These are phyloP conservation scores for Russula abietina DNA, from an alignment of 768 basidiomycete genomes.

Conservation along the genomic window DNA sequence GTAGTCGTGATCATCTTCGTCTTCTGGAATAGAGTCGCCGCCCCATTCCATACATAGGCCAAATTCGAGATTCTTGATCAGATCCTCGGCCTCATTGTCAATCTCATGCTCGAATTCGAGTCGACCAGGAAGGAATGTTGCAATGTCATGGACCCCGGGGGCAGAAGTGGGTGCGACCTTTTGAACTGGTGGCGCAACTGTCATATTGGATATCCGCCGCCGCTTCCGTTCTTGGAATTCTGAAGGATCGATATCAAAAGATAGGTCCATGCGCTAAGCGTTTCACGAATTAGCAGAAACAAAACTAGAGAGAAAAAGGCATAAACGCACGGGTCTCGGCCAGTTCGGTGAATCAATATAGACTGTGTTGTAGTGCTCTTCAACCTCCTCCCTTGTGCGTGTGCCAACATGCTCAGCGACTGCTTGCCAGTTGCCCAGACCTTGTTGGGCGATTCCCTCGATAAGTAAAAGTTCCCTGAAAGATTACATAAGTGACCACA, in stretches of 20 bases:
- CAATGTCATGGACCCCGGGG: constrained; percentile 88
- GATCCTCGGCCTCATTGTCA: constrained; percentile 94
- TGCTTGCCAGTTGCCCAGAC: constrained; percentile 95
- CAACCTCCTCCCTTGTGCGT: constrained; percentile 88
- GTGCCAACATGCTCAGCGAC: constrained; percentile 94
- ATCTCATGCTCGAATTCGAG: constrained; percentile 97
- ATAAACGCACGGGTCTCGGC: constrained; percentile 66
- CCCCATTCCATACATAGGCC: constrained; percentile 82
- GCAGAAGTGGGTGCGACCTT: constrained; percentile 81
- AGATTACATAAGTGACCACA: constrained; percentile 9
- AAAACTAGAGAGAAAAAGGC: constrained; percentile 2
- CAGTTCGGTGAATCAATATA: constrained; percentile 76
- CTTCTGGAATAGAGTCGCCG: constrained; percentile 74
- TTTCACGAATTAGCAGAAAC: constrained; percentile 18
- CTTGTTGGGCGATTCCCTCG: constrained; percentile 81
- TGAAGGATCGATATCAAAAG: constrained; percentile 68
- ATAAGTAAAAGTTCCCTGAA: constrained; percentile 80
- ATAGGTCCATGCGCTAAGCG: constrained; percentile 39
- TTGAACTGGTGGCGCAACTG: constrained; percentile 47
- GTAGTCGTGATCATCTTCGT: constrained; percentile 71
- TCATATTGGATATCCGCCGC: constrained; percentile 76
- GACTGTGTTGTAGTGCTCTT: constrained; percentile 76
- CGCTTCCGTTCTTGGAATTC: constrained; percentile 89
- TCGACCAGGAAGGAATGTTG: constrained; percentile 91
- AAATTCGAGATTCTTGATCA: constrained; percentile 94